A percentile compares a stretch with the other conserved stretches of the same genome.
Conservation (phyloP, 2,329 filamentous ascomycete species). For the Monosporascus sp. region DNA sequence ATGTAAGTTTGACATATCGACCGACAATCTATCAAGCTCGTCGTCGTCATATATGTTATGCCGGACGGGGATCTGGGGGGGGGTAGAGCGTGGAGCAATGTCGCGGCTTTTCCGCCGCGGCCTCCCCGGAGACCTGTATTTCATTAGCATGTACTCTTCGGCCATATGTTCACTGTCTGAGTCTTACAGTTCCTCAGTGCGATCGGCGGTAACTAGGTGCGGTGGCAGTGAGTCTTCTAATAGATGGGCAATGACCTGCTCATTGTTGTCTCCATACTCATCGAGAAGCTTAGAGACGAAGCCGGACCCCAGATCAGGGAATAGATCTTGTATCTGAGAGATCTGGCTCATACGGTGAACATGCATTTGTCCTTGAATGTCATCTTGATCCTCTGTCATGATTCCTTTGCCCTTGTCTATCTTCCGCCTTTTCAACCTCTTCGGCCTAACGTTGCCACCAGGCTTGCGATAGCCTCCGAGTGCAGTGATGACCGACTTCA, state of each 20-base stretch:
- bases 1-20: conserved; percentile 64
- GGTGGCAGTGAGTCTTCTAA: conserved; percentile 71
- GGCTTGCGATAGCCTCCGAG: conserved; percentile 56
- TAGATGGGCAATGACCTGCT: conserved; percentile 75
- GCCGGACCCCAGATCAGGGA: conserved; percentile 77
- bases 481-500: conserved; percentile 55
- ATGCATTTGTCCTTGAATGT: conserved; percentile 51
- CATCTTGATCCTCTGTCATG: conserved; percentile 30
- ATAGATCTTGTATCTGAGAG: conserved; percentile 87
- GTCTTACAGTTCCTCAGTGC: conserved; percentile 56
- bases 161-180: not conserved
- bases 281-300: conserved; percentile 78
- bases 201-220: conserved; percentile 60
- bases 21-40: conserved; percentile 66
- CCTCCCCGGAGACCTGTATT: conserved; percentile 21
- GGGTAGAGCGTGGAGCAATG: conserved; percentile 57
- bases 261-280: conserved; percentile 70
- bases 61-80: conserved; percentile 50
- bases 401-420: conserved; percentile 62
- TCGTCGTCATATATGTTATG: conserved; percentile 78
- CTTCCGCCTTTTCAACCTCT: conserved; percentile 47
- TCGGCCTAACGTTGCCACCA: conserved; percentile 45
- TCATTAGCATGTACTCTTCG: conserved; percentile 4
- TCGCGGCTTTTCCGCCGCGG: conserved; percentile 30
- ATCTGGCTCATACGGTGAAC: conserved; percentile 80